phyloP scores from a whole-genome alignment of 305 asterid species.

The Fraxinus albicans region DNA sequence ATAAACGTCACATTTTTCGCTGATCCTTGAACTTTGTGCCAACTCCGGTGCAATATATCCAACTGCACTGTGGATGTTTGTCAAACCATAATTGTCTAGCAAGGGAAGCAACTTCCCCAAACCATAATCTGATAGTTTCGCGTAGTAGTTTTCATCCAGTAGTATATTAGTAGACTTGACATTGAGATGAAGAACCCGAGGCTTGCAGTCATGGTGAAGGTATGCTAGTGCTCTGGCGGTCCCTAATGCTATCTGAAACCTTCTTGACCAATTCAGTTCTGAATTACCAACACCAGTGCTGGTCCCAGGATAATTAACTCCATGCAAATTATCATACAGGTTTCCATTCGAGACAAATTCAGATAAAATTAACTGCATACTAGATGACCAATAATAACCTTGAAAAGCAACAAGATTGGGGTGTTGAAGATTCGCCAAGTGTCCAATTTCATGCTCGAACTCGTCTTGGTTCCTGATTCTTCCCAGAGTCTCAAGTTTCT shows the following conservation, averaged over 20 bases:
- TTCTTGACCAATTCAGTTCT: slow-evolving; percentile 66
- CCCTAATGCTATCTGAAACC: slow-evolving; percentile 74
- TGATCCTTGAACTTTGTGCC: slow-evolving; percentile 64
- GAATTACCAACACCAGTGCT: slow-evolving; percentile 67
- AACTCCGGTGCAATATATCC: slow-evolving; percentile 95
- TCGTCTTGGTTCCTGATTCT: slow-evolving; percentile 78
- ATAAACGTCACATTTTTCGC: slow-evolving; percentile 83
- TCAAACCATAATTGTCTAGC: slow-evolving; percentile 48
- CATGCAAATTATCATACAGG: slow-evolving; percentile 72
- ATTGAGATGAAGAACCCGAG: slow-evolving; percentile 75
- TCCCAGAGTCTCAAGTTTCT: slow-evolving; percentile 81
- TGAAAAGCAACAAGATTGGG: slow-evolving; percentile 58
- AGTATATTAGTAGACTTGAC: slow-evolving; percentile 80
- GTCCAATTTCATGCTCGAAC: slow-evolving; percentile 82
- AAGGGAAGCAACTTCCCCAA: slow-evolving; percentile 65
- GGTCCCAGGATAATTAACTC: slow-evolving; percentile 60
- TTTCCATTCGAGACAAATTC: slow-evolving; percentile 73
- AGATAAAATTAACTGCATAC: slow-evolving; percentile 66
- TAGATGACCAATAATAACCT: slow-evolving; percentile 32
- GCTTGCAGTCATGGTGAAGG: slow-evolving; percentile 92
- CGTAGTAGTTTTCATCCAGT: slow-evolving; percentile 48
- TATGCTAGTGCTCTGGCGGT: slow-evolving; percentile 72
- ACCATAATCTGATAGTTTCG: slow-evolving; percentile 77
- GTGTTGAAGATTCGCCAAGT: slow-evolving; percentile 64
- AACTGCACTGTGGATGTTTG: slow-evolving; percentile 71